These are phyloP conservation scores for Bipolaris gigantea DNA, from an alignment of 2,329 filamentous ascomycete species.

Conservation along the genomic window DNA sequence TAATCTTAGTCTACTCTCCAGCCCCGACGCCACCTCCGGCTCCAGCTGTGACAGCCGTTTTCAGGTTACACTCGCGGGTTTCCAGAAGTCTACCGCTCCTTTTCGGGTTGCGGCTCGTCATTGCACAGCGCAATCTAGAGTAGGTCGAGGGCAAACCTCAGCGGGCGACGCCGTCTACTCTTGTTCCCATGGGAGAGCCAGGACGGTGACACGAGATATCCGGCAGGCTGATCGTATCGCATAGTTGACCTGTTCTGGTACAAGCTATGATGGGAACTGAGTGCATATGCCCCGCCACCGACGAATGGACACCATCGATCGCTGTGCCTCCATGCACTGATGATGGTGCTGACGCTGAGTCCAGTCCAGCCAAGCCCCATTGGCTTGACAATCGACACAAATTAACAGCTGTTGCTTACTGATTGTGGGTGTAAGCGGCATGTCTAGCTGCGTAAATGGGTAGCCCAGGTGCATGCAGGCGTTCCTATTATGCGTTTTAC, in stretches of 20 bases:
- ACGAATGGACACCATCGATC: constrained; percentile 14
- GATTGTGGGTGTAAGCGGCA: constrained; percentile 16
- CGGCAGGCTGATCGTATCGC: constrained; percentile 5
- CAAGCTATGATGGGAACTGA: constrained; percentile 3
- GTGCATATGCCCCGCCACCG: constrained; percentile 3
- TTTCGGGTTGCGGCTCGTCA: not conserved
- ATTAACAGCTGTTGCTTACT: constrained; percentile 22
- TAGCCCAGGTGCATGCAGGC: constrained; percentile 12
- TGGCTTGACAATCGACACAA: constrained; percentile 13
- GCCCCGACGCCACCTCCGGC: constrained; percentile 10
- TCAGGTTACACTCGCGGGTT: not conserved
- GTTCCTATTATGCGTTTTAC: constrained; percentile 14
- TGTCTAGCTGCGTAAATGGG: constrained; percentile 9
- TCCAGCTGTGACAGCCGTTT: constrained; percentile 11
- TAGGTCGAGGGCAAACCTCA: too few relatives aligned
- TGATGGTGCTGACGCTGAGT: constrained; percentile 13
- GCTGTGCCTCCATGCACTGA: constrained; percentile 1
- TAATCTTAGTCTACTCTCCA: constrained; percentile 23
- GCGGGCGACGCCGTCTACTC: not conserved
- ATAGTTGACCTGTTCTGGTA: constrained; percentile 2
- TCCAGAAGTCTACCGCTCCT: not conserved
- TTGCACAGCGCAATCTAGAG: not conserved
- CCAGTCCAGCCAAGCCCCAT: constrained; percentile 6
- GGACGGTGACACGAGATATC: constrained; percentile 10
- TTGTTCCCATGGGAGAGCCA: not conserved